Evolutionary conservation across 2,329 filamentous ascomycete species (phyloP).

Genomic region (Pseudogymnoascus sp.): DNA sequence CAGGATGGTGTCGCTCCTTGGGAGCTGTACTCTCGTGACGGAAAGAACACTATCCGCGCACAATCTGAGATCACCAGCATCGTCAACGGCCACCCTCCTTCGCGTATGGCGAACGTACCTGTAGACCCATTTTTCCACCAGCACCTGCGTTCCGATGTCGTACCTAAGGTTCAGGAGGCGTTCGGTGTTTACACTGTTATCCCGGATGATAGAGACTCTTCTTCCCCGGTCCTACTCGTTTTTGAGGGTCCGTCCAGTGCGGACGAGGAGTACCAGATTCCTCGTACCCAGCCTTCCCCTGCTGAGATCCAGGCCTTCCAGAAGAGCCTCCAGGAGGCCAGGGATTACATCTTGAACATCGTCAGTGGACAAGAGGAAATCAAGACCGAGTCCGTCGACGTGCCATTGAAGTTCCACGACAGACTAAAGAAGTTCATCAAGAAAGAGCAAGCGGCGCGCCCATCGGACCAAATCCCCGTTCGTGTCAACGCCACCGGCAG

Average conservation of each 20-base stretch:
- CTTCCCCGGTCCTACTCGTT: constrained; percentile 62
- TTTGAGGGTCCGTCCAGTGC: constrained; percentile 59
- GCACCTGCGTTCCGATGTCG: constrained; percentile 60
- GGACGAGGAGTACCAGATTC: constrained; percentile 45
- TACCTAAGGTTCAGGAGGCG: constrained; percentile 57
- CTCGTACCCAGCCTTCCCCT: constrained; percentile 46
- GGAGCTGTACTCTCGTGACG: constrained; percentile 82
- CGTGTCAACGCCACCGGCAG: constrained; percentile 54
- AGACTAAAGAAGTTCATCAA: constrained; percentile 59
- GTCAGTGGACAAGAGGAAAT: constrained; percentile 55
- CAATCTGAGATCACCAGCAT: constrained; percentile 70
- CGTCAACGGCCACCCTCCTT: constrained; percentile 66
- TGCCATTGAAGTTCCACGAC: constrained; percentile 58
- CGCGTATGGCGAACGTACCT: constrained; percentile 58
- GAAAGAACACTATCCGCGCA: constrained; percentile 73
- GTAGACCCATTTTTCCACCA: constrained; percentile 77
- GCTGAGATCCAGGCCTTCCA: constrained; percentile 49
- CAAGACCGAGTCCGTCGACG: constrained; percentile 46
- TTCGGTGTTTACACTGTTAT: constrained; percentile 70
- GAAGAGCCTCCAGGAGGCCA: constrained; percentile 49
- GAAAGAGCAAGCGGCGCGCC: constrained; percentile 53
- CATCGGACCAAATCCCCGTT: constrained; percentile 53
- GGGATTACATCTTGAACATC: constrained; percentile 51
- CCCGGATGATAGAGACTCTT: constrained; percentile 55
- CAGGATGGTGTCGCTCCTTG: constrained; percentile 68